Percentiles rank a stretch among this genome's conserved stretches.
Evolutionary conservation across 2,329 filamentous ascomycete species (phyloP).

Genomic region (Talaromyces albobiverticillius): DNA sequence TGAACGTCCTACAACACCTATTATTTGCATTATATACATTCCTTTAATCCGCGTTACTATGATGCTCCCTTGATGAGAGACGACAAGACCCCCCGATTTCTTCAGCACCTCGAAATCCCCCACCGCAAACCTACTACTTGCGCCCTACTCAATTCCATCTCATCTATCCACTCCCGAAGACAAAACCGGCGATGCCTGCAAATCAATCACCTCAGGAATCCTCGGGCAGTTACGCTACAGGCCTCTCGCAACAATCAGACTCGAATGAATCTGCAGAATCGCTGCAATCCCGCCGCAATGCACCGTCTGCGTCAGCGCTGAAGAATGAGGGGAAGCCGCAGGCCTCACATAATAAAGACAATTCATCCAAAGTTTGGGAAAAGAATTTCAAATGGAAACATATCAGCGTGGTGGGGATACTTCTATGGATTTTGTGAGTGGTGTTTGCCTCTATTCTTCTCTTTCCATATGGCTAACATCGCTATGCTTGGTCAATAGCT

Average conservation of each 20-base stretch:
- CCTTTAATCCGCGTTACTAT: background rate
- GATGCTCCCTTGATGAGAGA: slow-evolving; percentile 5
- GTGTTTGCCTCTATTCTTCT: background rate
- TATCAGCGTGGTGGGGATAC: slow-evolving; percentile 34
- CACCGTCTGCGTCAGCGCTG: background rate
- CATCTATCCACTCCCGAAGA: background rate
- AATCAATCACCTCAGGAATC: background rate
- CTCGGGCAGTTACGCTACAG: background rate
- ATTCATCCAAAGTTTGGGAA: slow-evolving; percentile 30
- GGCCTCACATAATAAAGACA: slow-evolving; percentile 27
- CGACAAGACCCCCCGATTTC: background rate
- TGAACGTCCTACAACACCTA: background rate
- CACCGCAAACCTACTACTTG: background rate
- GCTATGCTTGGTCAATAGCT: slow-evolving; percentile 35
- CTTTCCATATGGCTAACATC: background rate
- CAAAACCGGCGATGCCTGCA: slow-evolving; percentile 1
- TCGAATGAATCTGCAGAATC: background rate
- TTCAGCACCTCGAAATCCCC: background rate
- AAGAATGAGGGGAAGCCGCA: slow-evolving; percentile 5
- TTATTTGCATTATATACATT: background rate
- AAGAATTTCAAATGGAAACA: slow-evolving; percentile 38
- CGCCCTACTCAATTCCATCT: background rate
- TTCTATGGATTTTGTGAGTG: slow-evolving; percentile 42
- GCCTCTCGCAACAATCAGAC: background rate
- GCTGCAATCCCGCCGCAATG: background rate